Percentiles rank a stretch among this genome's conserved stretches.
Conservation (phyloP, 257 asterid species). For the Verbena officinalis region DNA sequence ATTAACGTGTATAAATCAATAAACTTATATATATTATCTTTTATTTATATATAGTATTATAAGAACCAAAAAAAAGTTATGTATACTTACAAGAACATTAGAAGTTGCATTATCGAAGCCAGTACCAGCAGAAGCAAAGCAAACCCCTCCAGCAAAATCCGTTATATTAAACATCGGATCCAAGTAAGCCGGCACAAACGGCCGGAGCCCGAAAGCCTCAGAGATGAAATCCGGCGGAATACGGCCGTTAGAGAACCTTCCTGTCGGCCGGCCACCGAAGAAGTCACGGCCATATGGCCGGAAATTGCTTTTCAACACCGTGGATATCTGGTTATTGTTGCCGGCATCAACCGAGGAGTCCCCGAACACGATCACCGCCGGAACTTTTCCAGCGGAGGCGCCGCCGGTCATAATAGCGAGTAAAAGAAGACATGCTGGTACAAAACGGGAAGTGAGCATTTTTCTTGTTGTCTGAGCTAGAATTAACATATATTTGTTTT, state of each 20-base stretch:
- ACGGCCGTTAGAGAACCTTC: constrained; percentile 84
- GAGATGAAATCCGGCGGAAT: constrained; percentile 87
- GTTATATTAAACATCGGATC: constrained; percentile 66
- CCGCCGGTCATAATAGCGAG: background rate
- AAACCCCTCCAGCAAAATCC: constrained; percentile 79
- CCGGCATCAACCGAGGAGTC: constrained; percentile 94
- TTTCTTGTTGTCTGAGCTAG: background rate
- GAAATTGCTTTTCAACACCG: constrained; percentile 78
- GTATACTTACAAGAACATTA: constrained; percentile 67
- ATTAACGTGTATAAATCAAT: too few species aligned
- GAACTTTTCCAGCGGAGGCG: constrained; percentile 41
- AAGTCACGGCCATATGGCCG: constrained; percentile 92
- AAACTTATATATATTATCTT: too few species aligned
- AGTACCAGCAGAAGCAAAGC: constrained; percentile 93
- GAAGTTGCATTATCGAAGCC: constrained; percentile 85
- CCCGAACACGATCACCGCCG: constrained; percentile 90
- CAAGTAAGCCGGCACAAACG: constrained; percentile 87
- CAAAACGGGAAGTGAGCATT: constrained; percentile 2
- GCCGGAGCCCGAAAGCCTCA: constrained; percentile 74
- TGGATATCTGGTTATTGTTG: constrained; percentile 76
- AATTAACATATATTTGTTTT: background rate
- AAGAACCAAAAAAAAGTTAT: too few species aligned
- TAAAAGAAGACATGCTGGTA: constrained; percentile 23
- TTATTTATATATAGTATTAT: too few species aligned
- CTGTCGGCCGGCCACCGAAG: constrained; percentile 70